phyloP scores from a whole-genome alignment of 306 rosid species.

The Sechiopsis laciniata region DNA sequence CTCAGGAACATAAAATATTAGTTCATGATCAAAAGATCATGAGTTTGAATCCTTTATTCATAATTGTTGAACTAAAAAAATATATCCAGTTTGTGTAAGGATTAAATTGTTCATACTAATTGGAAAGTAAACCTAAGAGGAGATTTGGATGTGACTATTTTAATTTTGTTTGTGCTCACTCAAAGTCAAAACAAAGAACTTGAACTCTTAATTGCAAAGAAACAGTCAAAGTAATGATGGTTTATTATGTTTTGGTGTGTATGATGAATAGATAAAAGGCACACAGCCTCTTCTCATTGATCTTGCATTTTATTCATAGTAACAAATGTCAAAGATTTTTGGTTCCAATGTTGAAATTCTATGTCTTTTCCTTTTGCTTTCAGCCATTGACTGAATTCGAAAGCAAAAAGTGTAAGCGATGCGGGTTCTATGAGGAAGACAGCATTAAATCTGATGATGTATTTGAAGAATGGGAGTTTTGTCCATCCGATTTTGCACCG shows the following conservation, averaged over 20 bases:
- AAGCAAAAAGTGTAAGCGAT: slow-evolving; percentile 70
- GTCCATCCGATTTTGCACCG: slow-evolving; percentile 66
- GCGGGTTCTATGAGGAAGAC: slow-evolving; percentile 87
- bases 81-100: too few relatives aligned
- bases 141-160: neutral
- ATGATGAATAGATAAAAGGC: neutral
- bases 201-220: neutral
- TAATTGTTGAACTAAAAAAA: too few relatives aligned
- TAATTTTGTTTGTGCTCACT: neutral
- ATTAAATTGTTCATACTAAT: neutral
- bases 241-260: neutral
- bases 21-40: too few relatives aligned
- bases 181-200: neutral
- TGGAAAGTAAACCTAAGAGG: neutral
- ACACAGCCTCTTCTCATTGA: neutral
- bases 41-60: too few relatives aligned
- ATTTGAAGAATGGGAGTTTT: slow-evolving; percentile 89
- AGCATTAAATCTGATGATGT: slow-evolving; percentile 44
- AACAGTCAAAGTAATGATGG: neutral
- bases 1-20: too few relatives aligned
- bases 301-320: neutral
- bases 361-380: slow-evolving; percentile 24
- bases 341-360: slow-evolving; percentile 20
- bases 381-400: slow-evolving; percentile 75
- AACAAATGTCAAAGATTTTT: neutral